Evolutionary conservation across 164 flowering plant species (phyloP), one percentile per base, ranked within the genome.

Genomic region (Tinospora cordifolia): DNA sequence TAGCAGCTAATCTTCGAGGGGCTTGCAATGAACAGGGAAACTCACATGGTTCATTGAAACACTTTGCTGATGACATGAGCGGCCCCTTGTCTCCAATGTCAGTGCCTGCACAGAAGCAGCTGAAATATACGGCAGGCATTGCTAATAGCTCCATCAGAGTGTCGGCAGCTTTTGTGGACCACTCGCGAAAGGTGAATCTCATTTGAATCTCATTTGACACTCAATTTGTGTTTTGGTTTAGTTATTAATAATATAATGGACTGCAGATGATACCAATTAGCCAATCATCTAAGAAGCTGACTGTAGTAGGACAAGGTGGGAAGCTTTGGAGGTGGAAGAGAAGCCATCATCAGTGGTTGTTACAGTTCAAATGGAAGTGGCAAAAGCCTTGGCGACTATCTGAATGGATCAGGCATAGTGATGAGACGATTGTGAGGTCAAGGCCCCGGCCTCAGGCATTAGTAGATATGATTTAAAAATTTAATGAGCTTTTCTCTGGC

Each of bases 371-470:
- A 75, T 94, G 97, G 97, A 92, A 92, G 75, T 94, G 99, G 99
- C 99, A 94, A 79, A 94, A 94, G 76, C 99, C 99, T 44, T 94
- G 99, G 99, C 88, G 87, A 79, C 91, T 94, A 25, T 92, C 99
- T n/a, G 99, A 94, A 77, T 84, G 77, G 90, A 94, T 94, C 71
- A 86, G 87, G 67, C 99, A 89, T 79, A 89, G 97, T 77, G 99
- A 92, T 76, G 95, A 92, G 79, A 90, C 96, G 21, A 76, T 94
- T 40, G 82, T 84, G 75, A 86, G 88, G 73, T 65, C 91, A 69
- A 87, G 69, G 78, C 90, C 92, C 49, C 90, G 96, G 74, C 83
- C 79, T 13, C 93, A 86, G 34, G 83, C 86, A 71, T 83, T 86
- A 72, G 76, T 79, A 51, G 83, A 82, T 60, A 73, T 71, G 71